Conservation (phyloP, 1,284 basidiomycete genomes). For the Gomphus bonarii region DNA sequence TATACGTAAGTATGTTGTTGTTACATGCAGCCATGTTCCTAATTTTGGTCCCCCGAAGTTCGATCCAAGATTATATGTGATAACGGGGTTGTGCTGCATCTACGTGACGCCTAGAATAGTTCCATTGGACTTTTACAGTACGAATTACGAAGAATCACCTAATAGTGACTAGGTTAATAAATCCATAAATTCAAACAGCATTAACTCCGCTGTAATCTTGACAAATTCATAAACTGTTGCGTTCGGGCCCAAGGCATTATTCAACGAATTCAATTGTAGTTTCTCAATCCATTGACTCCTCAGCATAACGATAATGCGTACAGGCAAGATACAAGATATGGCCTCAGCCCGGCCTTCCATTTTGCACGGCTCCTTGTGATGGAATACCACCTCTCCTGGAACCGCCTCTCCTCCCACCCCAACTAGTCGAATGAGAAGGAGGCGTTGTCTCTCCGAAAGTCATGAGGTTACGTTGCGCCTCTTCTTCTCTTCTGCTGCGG, state of each 20-base stretch:
- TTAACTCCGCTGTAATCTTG: too few species aligned
- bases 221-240: not conserved
- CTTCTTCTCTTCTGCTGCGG: constrained; percentile 11
- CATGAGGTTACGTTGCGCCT: constrained; percentile 10
- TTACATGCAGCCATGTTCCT: not conserved
- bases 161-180: not conserved
- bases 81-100: constrained; percentile 41
- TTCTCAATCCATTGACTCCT: not conserved
- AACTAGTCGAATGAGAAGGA: not conserved
- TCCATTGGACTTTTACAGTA: not conserved
- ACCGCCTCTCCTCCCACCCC: constrained; percentile 6
- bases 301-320: not conserved
- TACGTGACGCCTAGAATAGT: constrained; percentile 15
- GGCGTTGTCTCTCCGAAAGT: constrained; percentile 8
- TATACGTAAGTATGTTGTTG: constrained; percentile 43
- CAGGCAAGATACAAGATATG: not conserved
- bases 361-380: not conserved
- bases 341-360: constrained; percentile 4
- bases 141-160: not conserved
- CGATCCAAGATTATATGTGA: constrained; percentile 64
- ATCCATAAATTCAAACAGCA: not conserved
- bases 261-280: not conserved
- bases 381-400: not conserved
- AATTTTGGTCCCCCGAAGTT: constrained; percentile 28
- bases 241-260: not conserved